phyloP scores from a whole-genome alignment of 108 stramenopile genomes.

The Skeletonema menzelii region DNA sequence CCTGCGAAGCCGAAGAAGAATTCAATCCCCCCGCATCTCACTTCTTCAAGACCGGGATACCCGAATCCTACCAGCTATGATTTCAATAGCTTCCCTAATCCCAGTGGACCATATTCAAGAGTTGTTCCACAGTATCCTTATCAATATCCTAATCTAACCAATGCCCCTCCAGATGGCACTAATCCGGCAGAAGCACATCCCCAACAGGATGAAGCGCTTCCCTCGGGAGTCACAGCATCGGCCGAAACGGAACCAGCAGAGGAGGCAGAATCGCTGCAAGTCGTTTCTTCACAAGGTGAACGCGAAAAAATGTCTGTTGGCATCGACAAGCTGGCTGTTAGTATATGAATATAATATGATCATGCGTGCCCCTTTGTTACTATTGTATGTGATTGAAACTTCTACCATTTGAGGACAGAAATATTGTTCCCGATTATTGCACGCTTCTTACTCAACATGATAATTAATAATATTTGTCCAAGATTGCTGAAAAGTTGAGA shows the following conservation, averaged over 20 bases:
- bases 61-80: background rate
- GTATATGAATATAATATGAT: background rate
- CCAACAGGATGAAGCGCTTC: background rate
- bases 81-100: background rate
- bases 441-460: too few species aligned
- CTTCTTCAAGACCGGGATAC: background rate
- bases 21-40: background rate
- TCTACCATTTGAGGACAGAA: background rate
- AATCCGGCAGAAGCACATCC: background rate
- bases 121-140: background rate
- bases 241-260: background rate
- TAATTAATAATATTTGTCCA: background rate
- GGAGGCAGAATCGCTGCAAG: background rate
- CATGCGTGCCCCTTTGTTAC: background rate
- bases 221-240: conserved; percentile 2
- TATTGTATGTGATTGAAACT: background rate
- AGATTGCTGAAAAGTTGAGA: background rate
- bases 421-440: background rate
- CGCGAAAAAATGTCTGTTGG: background rate
- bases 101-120: background rate
- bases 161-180: background rate
- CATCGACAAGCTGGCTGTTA: too few species aligned
- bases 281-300: background rate
- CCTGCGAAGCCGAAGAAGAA: background rate
- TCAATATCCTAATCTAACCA: background rate